These are phyloP conservation scores for Euphorbia peplus DNA, from an alignment of 345 rosid genomes.

Conservation along the genomic window DNA sequence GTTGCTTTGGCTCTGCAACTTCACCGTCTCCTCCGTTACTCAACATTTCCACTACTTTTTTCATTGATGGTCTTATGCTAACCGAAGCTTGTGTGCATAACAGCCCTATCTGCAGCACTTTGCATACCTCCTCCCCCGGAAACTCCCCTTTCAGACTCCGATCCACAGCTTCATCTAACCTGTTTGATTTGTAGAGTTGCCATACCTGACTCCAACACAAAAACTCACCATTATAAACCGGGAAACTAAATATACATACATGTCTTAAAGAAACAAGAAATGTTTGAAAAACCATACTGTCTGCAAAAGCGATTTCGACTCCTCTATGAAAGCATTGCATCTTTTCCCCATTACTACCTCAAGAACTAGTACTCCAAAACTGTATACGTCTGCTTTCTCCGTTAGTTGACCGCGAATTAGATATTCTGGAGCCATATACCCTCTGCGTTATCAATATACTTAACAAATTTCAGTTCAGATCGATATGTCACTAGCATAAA, in stretches of 20 bases:
- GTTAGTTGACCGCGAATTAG: slow-evolving; percentile 49
- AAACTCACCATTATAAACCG: neutral
- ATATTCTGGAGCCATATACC: slow-evolving; percentile 62
- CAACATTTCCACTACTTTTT: slow-evolving; percentile 37
- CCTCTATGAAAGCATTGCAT: slow-evolving; percentile 29
- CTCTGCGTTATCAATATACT: slow-evolving; percentile 29
- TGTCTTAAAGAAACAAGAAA: neutral
- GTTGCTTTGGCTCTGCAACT: slow-evolving; percentile 43
- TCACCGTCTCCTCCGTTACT: slow-evolving; percentile 15
- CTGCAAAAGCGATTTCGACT: slow-evolving; percentile 39
- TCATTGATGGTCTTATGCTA: slow-evolving; percentile 48
- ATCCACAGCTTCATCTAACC: slow-evolving; percentile 36
- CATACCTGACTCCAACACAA: slow-evolving; percentile 39
- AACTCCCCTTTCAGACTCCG: slow-evolving; percentile 26
- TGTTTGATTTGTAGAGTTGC: slow-evolving; percentile 39
- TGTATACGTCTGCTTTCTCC: slow-evolving; percentile 53
- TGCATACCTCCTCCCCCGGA: slow-evolving; percentile 23
- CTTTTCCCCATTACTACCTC: slow-evolving; percentile 45
- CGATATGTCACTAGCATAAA: neutral
- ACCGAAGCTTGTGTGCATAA: slow-evolving; percentile 48
- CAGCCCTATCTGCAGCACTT: slow-evolving; percentile 48
- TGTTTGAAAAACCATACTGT: slow-evolving; percentile 31
- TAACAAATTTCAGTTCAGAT: neutral
- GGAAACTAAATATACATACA: no score
- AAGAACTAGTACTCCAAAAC: slow-evolving; percentile 47